Evolutionary conservation across 2,329 filamentous ascomycete genomes (phyloP), one percentile per base, ranked within the genome.

Genomic region (Aurifilum marmelostoma): DNA sequence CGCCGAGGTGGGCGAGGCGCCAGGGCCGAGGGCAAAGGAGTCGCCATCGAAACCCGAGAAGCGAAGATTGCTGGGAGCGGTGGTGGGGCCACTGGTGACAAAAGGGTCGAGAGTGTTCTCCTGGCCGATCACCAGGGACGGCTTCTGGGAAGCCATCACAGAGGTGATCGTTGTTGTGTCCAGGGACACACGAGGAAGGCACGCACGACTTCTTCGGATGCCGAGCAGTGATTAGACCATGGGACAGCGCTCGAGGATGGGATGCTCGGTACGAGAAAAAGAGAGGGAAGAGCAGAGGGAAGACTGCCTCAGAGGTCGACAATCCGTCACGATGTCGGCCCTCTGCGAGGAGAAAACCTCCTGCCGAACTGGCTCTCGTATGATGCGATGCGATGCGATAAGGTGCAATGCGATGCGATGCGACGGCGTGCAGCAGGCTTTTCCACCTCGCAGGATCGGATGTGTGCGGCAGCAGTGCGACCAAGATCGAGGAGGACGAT

Each of bases 31-130:
- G 50, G 90, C 90, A 78, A 97, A 94, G 37, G 92, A 82, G 65
- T 95, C 89, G 63, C 88, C 88, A 79, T 97, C 93, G 77, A 97
- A 97, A 72, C 89, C 87, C 67, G 93, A 94, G 79, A 92, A 96
- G 73, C 94, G 90, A 73, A 94, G 88, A 71, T 85, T 84, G 41
- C 78, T 78, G 34, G 82, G 75, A 54, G 80, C 41, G 16, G 39
- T 34, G 34, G 34, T n/a, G 16, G 61, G 81, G 32, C 83, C 78
- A 6, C 82, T 79, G 72, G 75, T 80, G 69, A 88, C 79, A 75
- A 91, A 91, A 59, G 89, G 89, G 73, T 91, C 89, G 75, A 84
- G 77, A 68, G 75, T 73, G 72, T 73, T 76, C 67, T 70, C 75
- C 50, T 79, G 79, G 68, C 76, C 79, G 69, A 80, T 75, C 59